A percentile compares a stretch with the other conserved stretches of the same genome.
Evolutionary conservation across 139 green algal genomes (phyloP).

Genomic region (Chlamydomonas eustigma): DNA sequence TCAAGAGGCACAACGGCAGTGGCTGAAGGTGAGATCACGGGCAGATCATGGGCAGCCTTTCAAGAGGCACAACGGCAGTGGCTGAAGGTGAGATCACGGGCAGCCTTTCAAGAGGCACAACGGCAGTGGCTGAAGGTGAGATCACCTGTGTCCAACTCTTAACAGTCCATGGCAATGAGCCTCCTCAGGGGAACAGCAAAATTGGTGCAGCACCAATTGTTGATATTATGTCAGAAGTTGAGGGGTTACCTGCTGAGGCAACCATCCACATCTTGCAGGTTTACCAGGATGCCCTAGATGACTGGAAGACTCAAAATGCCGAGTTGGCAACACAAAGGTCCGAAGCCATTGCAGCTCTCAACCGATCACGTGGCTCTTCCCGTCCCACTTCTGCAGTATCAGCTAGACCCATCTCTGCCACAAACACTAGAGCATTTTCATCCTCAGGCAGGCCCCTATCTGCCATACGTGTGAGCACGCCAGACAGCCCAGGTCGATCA

Average conservation of each 20-base stretch:
- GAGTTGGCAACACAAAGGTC: constrained; percentile 19
- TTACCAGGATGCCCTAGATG: neutral
- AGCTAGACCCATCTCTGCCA: too few relatives aligned
- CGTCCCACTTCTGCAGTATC: neutral
- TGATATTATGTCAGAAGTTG: too few relatives aligned
- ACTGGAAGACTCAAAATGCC: constrained; percentile 25
- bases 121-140: constrained; percentile 16
- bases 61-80: constrained; percentile 21
- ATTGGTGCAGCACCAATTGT: too few relatives aligned
- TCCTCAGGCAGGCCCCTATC: too few relatives aligned
- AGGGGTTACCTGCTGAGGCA: too few relatives aligned
- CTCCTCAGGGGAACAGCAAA: too few relatives aligned
- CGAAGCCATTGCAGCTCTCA: constrained; percentile 20
- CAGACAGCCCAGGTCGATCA: too few relatives aligned
- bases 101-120: constrained; percentile 21
- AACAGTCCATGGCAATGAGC: too few relatives aligned
- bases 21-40: constrained; percentile 10
- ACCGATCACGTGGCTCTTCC: neutral
- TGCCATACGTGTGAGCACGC: too few relatives aligned
- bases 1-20: constrained; percentile 18
- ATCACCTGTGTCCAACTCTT: too few relatives aligned
- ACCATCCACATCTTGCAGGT: too few relatives aligned
- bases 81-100: constrained; percentile 3
- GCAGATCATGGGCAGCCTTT: constrained; percentile 9
- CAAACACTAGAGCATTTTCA: too few relatives aligned